Percentiles rank a stretch among this genome's conserved stretches.
These are phyloP conservation scores for Dendrobium nobile DNA, from an alignment of 106 monocot species.

Conservation along the genomic window DNA sequence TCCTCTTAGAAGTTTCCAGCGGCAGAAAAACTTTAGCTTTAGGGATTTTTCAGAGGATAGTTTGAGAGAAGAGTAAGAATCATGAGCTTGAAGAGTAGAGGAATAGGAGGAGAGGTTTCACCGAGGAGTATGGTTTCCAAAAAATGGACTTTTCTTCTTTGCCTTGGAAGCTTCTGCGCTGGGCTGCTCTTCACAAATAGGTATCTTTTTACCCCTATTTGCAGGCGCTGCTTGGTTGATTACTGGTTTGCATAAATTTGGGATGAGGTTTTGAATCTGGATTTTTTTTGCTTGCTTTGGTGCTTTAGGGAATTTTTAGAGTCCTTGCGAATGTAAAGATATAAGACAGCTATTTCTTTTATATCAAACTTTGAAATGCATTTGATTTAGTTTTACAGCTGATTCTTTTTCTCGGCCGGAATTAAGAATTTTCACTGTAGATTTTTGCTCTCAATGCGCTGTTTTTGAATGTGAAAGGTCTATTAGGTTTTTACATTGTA, in stretches of 20 bases:
- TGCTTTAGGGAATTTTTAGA: constrained; percentile 17
- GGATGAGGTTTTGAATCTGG: background rate
- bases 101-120: constrained; percentile 11
- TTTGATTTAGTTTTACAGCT: background rate
- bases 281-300: background rate
- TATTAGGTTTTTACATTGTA: too few species aligned
- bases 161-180: constrained; percentile 41
- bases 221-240: constrained; percentile 24
- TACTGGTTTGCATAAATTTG: constrained; percentile 13
- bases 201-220: constrained; percentile 12
- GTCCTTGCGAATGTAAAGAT: background rate
- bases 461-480: too few species aligned
- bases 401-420: background rate
- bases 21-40: background rate
- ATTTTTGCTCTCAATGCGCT: background rate
- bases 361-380: background rate
- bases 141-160: constrained; percentile 31
- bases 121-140: constrained; percentile 16
- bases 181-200: constrained; percentile 48
- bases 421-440: too few species aligned
- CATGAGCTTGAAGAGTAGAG: constrained; percentile 30
- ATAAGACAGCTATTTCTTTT: background rate
- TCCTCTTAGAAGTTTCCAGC: background rate
- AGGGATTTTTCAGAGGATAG: background rate
- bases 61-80: background rate